Evolutionary conservation across 345 rosid genomes (phyloP), one percentile per base, ranked within the genome.

Genomic region (Sapria himalayana): DNA sequence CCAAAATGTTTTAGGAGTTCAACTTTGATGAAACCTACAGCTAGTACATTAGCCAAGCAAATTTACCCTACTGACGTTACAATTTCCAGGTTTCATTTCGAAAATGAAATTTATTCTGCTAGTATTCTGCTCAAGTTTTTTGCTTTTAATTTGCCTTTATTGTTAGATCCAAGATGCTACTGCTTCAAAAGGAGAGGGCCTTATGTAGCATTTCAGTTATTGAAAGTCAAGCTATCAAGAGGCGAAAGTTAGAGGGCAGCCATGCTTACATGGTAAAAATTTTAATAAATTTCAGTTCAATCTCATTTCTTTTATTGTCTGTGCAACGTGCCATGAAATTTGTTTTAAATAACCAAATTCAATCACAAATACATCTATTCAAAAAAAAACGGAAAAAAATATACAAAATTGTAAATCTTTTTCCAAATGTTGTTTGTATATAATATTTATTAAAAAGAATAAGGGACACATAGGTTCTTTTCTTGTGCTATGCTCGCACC

Each of bases 241-340:
- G 94, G 60, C 96, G 75, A 74, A 91, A 91, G 53, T 68, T 91
- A 17, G 96, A 84, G 46, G 82, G 92, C 40, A 96, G 96, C 57
- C 66, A 64, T 50, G 65, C 67, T 29, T 62, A 45, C 25, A 91
- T 77, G 94, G 99, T 84, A 43, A 1, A 3, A n/a, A 7, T 18
- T 19, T 22, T 25, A n/a, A n/a, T n/a, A n/a, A n/a, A n/a, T n/a
- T n/a, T n/a, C n/a, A n/a, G n/a, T n/a, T n/a, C n/a, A n/a, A n/a
- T 41, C 16, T 43, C 22, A 7, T 13, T 3, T 3, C 9, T 46
- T 27, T 45, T 37, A 47, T 34, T 32, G 16, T 11, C 37, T 25
- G 34, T 29, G 23, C 21, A 31, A 14, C 45, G 38, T 5, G 8
- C 7, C 9, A 22, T 16, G 39, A 43, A 42, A 23, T n/a, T n/a